These are phyloP conservation scores for Diaporthe batatas DNA, from an alignment of 2,329 filamentous ascomycete genomes.

Conservation along the genomic window DNA sequence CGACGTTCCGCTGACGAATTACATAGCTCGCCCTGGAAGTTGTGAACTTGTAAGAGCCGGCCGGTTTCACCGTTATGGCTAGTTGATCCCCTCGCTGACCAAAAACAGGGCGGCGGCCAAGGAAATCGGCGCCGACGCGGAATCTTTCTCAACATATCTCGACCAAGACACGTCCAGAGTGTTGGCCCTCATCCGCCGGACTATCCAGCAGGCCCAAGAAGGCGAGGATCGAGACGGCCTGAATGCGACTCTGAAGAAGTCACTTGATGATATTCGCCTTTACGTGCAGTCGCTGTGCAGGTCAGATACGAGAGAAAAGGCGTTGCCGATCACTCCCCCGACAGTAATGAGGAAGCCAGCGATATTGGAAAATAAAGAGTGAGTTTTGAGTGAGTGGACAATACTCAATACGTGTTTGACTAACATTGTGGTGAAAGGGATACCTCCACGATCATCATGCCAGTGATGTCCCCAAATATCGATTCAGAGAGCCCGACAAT, in stretches of 20 bases:
- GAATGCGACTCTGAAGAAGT: conserved; percentile 22
- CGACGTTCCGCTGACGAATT: neutral
- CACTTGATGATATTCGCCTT: conserved; percentile 34
- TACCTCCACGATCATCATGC: neutral
- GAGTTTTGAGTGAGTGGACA: neutral
- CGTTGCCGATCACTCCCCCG: neutral
- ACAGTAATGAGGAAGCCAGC: neutral
- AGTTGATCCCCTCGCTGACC: neutral
- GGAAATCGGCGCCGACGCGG: conserved; percentile 29
- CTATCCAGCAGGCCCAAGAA: conserved; percentile 34
- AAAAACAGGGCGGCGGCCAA: conserved; percentile 28
- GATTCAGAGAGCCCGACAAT: neutral
- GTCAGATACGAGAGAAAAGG: conserved; percentile 1
- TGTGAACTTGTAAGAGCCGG: conserved; percentile 35
- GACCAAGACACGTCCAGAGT: conserved; percentile 38
- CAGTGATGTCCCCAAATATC: neutral
- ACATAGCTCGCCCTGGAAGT: conserved; percentile 37
- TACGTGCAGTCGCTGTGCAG: conserved; percentile 36
- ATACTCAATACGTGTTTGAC: fast-evolving
- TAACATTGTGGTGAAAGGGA: neutral
- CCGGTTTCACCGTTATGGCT: neutral
- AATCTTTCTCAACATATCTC: conserved; percentile 27
- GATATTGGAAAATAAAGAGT: conserved; percentile 2
- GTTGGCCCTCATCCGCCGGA: conserved; percentile 33
- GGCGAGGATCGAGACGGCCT: conserved; percentile 12